These are phyloP conservation scores for Thinopyrum elongatum DNA, from an alignment of 176 grass and related monocot species.

Conservation along the genomic window DNA sequence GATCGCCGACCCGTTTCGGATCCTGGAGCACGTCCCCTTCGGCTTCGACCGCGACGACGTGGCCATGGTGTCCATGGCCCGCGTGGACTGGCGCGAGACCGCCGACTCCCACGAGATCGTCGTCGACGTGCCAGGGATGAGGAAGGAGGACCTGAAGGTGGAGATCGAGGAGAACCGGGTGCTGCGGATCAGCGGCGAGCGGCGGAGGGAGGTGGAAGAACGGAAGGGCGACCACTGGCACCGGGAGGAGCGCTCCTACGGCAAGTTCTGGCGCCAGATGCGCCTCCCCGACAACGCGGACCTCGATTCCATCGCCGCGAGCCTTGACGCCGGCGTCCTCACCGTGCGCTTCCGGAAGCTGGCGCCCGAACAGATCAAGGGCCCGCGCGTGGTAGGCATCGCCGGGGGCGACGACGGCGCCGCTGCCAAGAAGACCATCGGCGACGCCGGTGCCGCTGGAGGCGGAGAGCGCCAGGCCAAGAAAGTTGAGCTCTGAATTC, in stretches of 20 bases:
- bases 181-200: conserved; percentile 79
- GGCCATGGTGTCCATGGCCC: conserved; percentile 46
- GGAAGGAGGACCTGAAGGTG: conserved; percentile 63
- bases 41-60: conserved; percentile 63
- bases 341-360: conserved; percentile 60
- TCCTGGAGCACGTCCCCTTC: conserved; percentile 75
- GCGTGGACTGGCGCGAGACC: conserved; percentile 85
- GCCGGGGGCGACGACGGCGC: not conserved
- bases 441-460: not conserved
- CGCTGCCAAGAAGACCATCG: conserved; percentile 35
- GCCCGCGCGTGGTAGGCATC: conserved; percentile 61
- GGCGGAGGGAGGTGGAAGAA: conserved; percentile 54
- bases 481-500: conserved; percentile 66
- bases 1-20: conserved; percentile 66
- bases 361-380: conserved; percentile 75
- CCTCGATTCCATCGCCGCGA: conserved; percentile 54
- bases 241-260: conserved; percentile 69
- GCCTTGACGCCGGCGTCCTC: conserved; percentile 64
- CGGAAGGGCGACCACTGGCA: conserved; percentile 72
- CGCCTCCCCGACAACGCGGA: conserved; percentile 80
- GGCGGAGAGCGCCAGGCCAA: conserved; percentile 24
- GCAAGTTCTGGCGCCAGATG: conserved; percentile 92
- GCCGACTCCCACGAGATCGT: conserved; percentile 64
- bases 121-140: conserved; percentile 77
- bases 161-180: conserved; percentile 84